phyloP scores from a whole-genome alignment of 1,284 basidiomycete genomes.

The Trichosporon coremiiforme region DNA sequence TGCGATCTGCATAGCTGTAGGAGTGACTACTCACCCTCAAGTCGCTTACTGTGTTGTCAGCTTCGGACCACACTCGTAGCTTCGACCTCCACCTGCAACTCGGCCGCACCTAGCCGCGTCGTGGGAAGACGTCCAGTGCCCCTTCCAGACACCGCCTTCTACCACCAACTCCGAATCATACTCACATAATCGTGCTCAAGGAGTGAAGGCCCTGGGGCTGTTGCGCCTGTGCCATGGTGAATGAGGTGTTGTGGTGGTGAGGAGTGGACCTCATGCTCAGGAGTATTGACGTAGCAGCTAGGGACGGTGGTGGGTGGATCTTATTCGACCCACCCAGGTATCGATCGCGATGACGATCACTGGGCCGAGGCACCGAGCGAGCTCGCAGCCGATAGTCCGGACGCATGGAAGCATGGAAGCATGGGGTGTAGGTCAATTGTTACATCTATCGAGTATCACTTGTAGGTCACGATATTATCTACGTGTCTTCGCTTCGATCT shows the following conservation, averaged over 20 bases:
- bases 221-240: conserved; percentile 33
- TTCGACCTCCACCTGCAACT: not conserved
- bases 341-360: conserved; percentile 7
- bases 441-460: conserved; percentile 13
- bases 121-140: too few relatives aligned
- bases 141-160: too few relatives aligned
- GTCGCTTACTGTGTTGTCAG: conserved; percentile 47
- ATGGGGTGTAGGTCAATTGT: not conserved
- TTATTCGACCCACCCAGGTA: not conserved
- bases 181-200: conserved; percentile 53
- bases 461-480: conserved; percentile 12
- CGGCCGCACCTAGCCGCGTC: not conserved
- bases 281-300: conserved; percentile 12
- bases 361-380: not conserved
- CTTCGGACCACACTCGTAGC: not conserved
- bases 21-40: conserved; percentile 65
- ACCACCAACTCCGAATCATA: not conserved
- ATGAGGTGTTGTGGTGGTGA: not conserved
- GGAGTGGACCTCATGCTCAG: not conserved
- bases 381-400: not conserved
- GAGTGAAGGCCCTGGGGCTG: conserved; percentile 47
- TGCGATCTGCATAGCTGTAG: too few relatives aligned
- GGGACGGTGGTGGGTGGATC: not conserved
- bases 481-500: not conserved
- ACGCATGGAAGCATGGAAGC: too few relatives aligned